phyloP scores from a whole-genome alignment of 2,329 filamentous ascomycete genomes.

The Ciborinia camelliae region DNA sequence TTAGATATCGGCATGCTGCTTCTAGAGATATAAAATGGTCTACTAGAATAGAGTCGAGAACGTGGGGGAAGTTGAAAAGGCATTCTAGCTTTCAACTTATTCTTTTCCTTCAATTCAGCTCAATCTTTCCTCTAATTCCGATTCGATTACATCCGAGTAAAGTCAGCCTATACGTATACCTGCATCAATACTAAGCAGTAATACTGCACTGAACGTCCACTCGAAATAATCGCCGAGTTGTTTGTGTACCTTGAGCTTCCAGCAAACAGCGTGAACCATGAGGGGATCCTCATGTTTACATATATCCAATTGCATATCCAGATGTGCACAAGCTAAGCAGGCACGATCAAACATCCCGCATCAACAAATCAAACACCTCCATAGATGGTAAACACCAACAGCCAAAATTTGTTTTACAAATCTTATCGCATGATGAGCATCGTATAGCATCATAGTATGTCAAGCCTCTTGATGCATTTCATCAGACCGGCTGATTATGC shows the following conservation, averaged over 20 bases:
- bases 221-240: not conserved
- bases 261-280: slow-evolving; percentile 7
- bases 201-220: not conserved
- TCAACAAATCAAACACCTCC: not conserved
- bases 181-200: not conserved
- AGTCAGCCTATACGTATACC: not conserved
- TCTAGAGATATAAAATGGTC: slow-evolving; percentile 5
- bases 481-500: slow-evolving; percentile 3
- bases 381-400: not conserved
- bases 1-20: slow-evolving; percentile 11
- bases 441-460: not conserved
- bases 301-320: not conserved
- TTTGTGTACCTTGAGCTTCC: slow-evolving; percentile 1
- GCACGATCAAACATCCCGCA: not conserved
- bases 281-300: slow-evolving; percentile 15
- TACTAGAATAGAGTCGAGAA: slow-evolving; percentile 4
- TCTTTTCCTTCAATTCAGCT: not conserved
- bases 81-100: slow-evolving; percentile 8
- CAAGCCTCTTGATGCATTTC: slow-evolving; percentile 10
- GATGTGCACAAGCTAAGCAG: not conserved
- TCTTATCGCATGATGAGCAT: slow-evolving; percentile 7
- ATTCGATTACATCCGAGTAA: slow-evolving; percentile 5
- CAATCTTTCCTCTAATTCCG: not conserved
- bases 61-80: slow-evolving; percentile 9
- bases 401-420: slow-evolving; percentile 10